phyloP scores from a whole-genome alignment of 179 eudicot genomes.

The Carnegiea gigantea region DNA sequence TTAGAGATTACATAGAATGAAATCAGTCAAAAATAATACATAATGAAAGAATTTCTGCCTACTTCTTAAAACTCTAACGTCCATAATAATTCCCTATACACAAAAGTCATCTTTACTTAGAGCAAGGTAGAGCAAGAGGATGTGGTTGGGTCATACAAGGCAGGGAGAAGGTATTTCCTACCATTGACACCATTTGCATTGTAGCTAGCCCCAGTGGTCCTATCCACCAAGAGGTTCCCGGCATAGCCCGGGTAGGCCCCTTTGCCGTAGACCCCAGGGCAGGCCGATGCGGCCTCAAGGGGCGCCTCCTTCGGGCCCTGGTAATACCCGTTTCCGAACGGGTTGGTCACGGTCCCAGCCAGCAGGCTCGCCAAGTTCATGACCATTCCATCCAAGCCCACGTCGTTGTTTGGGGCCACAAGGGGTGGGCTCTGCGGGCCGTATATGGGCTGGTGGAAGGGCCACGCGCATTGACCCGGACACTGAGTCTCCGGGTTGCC shows the following conservation, averaged over 20 bases:
- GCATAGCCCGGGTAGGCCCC: slow-evolving; percentile 48
- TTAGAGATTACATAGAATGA: no score
- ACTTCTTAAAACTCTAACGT: no score
- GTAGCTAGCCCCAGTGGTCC: slow-evolving; percentile 33
- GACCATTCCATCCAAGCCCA: slow-evolving; percentile 34
- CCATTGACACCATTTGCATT: slow-evolving; percentile 36
- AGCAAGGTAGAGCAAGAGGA: slow-evolving; percentile 29
- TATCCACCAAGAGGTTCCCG: slow-evolving; percentile 31
- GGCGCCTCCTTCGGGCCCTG: slow-evolving; percentile 42
- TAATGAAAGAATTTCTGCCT: no score
- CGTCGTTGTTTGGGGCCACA: slow-evolving; percentile 32
- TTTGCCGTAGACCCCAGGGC: slow-evolving; percentile 38
- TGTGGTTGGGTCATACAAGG: slow-evolving; percentile 32
- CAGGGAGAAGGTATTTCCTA: slow-evolving; percentile 36
- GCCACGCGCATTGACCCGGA: slow-evolving; percentile 37
- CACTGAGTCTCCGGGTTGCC: slow-evolving; percentile 36
- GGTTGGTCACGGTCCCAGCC: slow-evolving; percentile 43
- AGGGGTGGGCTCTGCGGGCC: slow-evolving; percentile 42
- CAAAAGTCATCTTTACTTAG: not conserved
- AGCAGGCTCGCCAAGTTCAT: slow-evolving; percentile 33
- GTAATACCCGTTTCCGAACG: slow-evolving; percentile 37
- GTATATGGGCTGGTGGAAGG: slow-evolving; percentile 40
- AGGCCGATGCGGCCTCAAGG: slow-evolving; percentile 39
- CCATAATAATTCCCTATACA: no score
- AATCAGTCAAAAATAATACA: no score